Base-by-base conservation (phyloP, 2,329 filamentous ascomycete species). In the Venturia effusa region DNA sequence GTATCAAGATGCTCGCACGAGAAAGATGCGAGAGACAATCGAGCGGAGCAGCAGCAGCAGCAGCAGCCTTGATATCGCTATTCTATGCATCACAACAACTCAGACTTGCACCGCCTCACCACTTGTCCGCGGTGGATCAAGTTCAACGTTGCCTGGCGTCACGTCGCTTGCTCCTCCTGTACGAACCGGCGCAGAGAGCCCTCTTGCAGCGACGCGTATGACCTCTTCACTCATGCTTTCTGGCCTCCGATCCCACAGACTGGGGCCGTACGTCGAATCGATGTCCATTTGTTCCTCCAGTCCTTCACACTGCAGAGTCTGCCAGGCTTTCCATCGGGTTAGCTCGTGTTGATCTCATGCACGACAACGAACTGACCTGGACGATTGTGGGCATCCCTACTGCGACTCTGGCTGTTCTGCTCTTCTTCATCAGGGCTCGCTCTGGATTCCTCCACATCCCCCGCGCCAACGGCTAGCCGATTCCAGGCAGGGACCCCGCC, bases 161-260 rank as follows among this genome's bases (percentile, higher is more conserved):
- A 32, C 48, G 1, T 55, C 48, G 11, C 17, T 13, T 15, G 24
- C 3, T n/a, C 27, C 11, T 11, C 11, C 17, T 7, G n/a, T 13
- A 30, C 30, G 48, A 19, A 22, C 11, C 32, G 24, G 30, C 17
- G 10, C 51, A 57, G 51, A 34, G 27, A 57, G 15, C n/a, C 30
- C 30, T 15, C 19, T 57, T 15, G 27, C 8, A 7, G 30, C 51
- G 27, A 57, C 27, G 7, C 51, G 51, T 17, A 8, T 57, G 7
- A n/a, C 30, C 30, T 57, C 27, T 57, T 57, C 51, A 57, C 15
- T 57, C 51, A 57, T 57, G 24, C 51, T 57, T 11, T 57, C 51
- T 17, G 34, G 51, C 51, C 51, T 32, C 30, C 27, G 51, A 34
- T 57, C 51, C 51, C 51, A 57, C 27, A 57, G 51, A 8, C 51